A percentile compares a stretch with the other conserved stretches of the same genome.
These are phyloP conservation scores for Piloderma croceum DNA, from an alignment of 768 basidiomycete genomes.

Conservation along the genomic window DNA sequence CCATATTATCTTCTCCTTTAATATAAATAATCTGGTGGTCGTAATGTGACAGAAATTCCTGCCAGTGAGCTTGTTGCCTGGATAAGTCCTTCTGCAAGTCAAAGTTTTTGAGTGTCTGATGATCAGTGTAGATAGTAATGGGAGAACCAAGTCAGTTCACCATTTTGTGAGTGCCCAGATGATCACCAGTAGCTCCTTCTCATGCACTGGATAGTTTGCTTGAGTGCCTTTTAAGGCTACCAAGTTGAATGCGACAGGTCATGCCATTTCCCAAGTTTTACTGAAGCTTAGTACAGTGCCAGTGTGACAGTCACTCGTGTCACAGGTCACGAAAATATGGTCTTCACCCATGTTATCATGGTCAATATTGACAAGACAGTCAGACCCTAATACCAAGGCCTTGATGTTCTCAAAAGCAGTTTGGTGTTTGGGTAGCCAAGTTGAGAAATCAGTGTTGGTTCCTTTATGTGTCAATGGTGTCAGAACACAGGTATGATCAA, in stretches of 20 bases:
- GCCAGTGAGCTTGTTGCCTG: conserved; percentile 20
- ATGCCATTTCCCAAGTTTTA: conserved; percentile 22
- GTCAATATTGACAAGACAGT: conserved; percentile 27
- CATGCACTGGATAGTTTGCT: conserved; percentile 27
- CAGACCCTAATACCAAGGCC: conserved; percentile 15
- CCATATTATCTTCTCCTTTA: conserved; percentile 17
- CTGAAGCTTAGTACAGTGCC: conserved; percentile 30
- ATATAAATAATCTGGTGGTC: conserved; percentile 22
- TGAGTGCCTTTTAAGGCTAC: conserved; percentile 11
- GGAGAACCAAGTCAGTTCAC: neutral
- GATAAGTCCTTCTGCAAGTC: conserved; percentile 18
- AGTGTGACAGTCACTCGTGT: conserved; percentile 24
- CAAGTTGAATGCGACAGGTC: conserved; percentile 30
- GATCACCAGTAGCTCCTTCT: conserved; percentile 22
- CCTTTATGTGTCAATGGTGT: conserved; percentile 20
- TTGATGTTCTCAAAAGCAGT: conserved; percentile 34
- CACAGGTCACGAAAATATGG: conserved; percentile 30
- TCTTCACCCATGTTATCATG: conserved; percentile 24
- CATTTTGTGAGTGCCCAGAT: conserved; percentile 18
- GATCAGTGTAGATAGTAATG: conserved; percentile 23
- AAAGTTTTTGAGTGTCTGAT: conserved; percentile 21
- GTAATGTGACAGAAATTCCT: conserved; percentile 22
- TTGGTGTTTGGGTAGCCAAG: conserved; percentile 24
- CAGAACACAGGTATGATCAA: conserved; percentile 22
- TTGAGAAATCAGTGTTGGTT: conserved; percentile 13